phyloP scores from a whole-genome alignment of 176 grass and related monocot genomes.

The Tillandsia leiboldiana region DNA sequence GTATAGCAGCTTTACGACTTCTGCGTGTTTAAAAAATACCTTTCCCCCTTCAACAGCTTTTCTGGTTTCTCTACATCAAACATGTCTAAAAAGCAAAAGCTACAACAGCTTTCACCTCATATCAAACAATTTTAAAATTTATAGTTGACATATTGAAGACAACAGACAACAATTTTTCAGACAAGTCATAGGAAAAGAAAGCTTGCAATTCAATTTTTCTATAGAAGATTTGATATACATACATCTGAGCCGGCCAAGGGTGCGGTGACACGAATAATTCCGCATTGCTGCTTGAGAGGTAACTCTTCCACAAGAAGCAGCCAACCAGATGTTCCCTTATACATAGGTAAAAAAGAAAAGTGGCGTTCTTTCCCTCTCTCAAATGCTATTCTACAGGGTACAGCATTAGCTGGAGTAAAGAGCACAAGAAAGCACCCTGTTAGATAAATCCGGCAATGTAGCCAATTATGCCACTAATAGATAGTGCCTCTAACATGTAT shows the following conservation, averaged over 20 bases:
- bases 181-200: constrained; percentile 7
- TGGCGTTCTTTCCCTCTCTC: constrained; percentile 94
- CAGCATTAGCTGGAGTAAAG: constrained; percentile 37
- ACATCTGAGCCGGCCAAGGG: constrained; percentile 92
- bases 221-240: constrained; percentile 28
- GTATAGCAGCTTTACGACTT: too few relatives aligned
- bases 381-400: constrained; percentile 98
- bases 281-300: constrained; percentile 55
- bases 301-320: constrained; percentile 91
- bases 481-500: too few relatives aligned
- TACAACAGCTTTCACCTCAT: too few relatives aligned
- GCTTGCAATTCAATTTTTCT: constrained; percentile 12
- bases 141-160: too few relatives aligned
- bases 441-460: not conserved
- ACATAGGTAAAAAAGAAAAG: constrained; percentile 72
- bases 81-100: too few relatives aligned
- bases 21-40: too few relatives aligned
- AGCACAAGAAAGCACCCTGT: constrained; percentile 11
- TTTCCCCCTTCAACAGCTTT: too few relatives aligned
- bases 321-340: constrained; percentile 68
- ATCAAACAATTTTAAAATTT: too few relatives aligned
- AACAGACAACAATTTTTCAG: constrained; percentile 2
- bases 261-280: constrained; percentile 65
- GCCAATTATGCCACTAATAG: not conserved
- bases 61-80: too few relatives aligned